Percentiles rank a stretch among this genome's conserved stretches.
phyloP scores from a whole-genome alignment of 2,329 filamentous ascomycete species.

The Colletotrichum melonis region DNA sequence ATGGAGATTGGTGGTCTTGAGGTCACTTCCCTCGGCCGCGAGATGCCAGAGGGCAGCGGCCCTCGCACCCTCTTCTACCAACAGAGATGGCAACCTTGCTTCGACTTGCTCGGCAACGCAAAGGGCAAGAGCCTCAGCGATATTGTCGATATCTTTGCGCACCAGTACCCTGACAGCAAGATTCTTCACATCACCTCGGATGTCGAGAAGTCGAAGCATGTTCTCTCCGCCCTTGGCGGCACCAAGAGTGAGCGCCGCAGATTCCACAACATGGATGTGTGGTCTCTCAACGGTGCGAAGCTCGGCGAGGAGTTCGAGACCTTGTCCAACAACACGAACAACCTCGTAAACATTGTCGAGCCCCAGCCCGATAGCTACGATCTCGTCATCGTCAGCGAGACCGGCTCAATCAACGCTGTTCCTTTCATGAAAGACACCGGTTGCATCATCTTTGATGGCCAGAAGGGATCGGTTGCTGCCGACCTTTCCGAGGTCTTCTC shows the following conservation, averaged over 20 bases:
- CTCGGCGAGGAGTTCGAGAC: slow-evolving; percentile 29
- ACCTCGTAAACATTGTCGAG: slow-evolving; percentile 32
- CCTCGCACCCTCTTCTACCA: slow-evolving; percentile 40
- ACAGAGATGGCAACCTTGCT: slow-evolving; percentile 40
- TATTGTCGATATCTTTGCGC: slow-evolving; percentile 39
- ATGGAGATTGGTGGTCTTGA: slow-evolving; percentile 40
- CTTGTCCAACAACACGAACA: slow-evolving; percentile 8
- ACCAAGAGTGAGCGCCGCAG: slow-evolving; percentile 37
- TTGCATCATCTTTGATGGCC: slow-evolving; percentile 35
- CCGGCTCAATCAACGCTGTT: slow-evolving; percentile 26
- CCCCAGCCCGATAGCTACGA: slow-evolving; percentile 37
- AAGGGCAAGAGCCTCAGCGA: slow-evolving; percentile 34
- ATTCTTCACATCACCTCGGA: slow-evolving; percentile 39
- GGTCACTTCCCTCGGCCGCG: slow-evolving; percentile 39
- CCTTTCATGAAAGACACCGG: slow-evolving; percentile 35
- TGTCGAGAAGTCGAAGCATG: slow-evolving; percentile 33
- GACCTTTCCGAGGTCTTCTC: slow-evolving; percentile 35
- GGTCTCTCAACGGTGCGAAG: slow-evolving; percentile 32
- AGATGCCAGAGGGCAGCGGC: slow-evolving; percentile 35
- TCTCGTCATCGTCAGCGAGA: slow-evolving; percentile 39
- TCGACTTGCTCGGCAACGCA: slow-evolving; percentile 37
- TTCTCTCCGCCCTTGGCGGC: slow-evolving; percentile 34
- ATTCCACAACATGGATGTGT: slow-evolving; percentile 37
- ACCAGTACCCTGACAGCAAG: slow-evolving; percentile 40
- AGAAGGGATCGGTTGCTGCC: slow-evolving; percentile 31